Evolutionary conservation across 208 protist species (phyloP), one percentile per base, ranked within the genome.

Genomic region (Leishmania amazonensis): DNA sequence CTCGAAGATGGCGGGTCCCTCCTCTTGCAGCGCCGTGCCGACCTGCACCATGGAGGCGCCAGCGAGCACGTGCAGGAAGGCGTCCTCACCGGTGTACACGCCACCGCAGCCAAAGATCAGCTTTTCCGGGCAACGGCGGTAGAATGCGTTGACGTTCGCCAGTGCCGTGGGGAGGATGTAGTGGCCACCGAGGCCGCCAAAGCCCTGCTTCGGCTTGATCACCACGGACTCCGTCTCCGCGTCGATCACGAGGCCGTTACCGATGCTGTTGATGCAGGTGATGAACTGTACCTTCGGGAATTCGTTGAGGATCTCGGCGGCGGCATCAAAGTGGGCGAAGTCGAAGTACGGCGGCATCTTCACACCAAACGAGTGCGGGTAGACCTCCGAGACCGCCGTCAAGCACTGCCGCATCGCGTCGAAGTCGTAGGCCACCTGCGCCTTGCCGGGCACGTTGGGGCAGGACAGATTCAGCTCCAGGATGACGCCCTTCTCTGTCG

Each of bases 271-370:
- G 76, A 98, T 88, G 87, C 93, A 96, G 8, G 93, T 96, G 53
- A 98, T 89, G 79, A 96, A 96, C 60, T 88, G 85, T 42, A 98
- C 92, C 54, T 91, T 88, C 28, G 92, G 88, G 79, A 94, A 96
- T 24, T 91, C 89, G 84, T 98, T 96, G 17, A 98, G 80, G n/a
- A 98, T 87, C 9, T 73, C 83, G 40, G 95, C 95, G 1, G 95
- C 92, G 77, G 83, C 78, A 83, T 98, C 95, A 76, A 98, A 98
- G 89, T 96, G 93, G 9, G 95, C 92, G 75, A 96, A 91, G 83
- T 98, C 95, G 80, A 96, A 96, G 85, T 98, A 98, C 8, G 95
- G 95, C 54, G 95, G 91, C 89, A 98, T 92, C 89, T 98, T 98
- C 71, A 98, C 92, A 21, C 93, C 95, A 79, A 98, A 96, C 19